Percentiles rank a stretch among this genome's conserved stretches.
phyloP scores from a whole-genome alignment of 345 rosid genomes.

The Arabis alpina region DNA sequence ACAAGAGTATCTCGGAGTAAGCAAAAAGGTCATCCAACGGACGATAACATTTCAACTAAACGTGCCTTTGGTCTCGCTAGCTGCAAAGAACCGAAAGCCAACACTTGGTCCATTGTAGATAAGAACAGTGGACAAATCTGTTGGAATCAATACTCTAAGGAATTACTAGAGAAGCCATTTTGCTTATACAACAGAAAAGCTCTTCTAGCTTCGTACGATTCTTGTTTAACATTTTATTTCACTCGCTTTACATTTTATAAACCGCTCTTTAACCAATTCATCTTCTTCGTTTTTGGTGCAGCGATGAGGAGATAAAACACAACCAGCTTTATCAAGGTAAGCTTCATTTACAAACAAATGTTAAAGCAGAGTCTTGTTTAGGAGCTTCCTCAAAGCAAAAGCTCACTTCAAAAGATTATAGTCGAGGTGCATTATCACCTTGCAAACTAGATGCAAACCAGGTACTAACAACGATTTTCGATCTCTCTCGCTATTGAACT shows the following conservation, averaged over 20 bases:
- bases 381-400: slow-evolving; percentile 70
- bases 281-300: slow-evolving; percentile 42
- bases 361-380: slow-evolving; percentile 63
- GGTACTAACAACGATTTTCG: slow-evolving; percentile 44
- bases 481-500: neutral
- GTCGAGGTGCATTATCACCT: slow-evolving; percentile 62
- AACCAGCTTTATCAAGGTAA: slow-evolving; percentile 48
- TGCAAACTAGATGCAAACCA: slow-evolving; percentile 80
- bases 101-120: slow-evolving; percentile 61
- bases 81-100: slow-evolving; percentile 69
- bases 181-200: slow-evolving; percentile 72
- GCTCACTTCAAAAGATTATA: slow-evolving; percentile 68
- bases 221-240: neutral
- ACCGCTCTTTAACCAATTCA: neutral
- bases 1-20: slow-evolving; percentile 29
- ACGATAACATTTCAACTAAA: slow-evolving; percentile 33
- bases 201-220: slow-evolving; percentile 54
- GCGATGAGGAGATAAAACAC: slow-evolving; percentile 57
- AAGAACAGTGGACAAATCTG: slow-evolving; percentile 61
- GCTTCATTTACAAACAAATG: slow-evolving; percentile 59
- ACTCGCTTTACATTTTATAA: slow-evolving; percentile 11
- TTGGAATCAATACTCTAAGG: slow-evolving; percentile 55
- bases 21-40: slow-evolving; percentile 16
- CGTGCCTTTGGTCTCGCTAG: slow-evolving; percentile 62
- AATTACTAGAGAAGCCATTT: slow-evolving; percentile 47